phyloP scores from a whole-genome alignment of 2,329 filamentous ascomycete species.

The Aspergillus eucalypticola region DNA sequence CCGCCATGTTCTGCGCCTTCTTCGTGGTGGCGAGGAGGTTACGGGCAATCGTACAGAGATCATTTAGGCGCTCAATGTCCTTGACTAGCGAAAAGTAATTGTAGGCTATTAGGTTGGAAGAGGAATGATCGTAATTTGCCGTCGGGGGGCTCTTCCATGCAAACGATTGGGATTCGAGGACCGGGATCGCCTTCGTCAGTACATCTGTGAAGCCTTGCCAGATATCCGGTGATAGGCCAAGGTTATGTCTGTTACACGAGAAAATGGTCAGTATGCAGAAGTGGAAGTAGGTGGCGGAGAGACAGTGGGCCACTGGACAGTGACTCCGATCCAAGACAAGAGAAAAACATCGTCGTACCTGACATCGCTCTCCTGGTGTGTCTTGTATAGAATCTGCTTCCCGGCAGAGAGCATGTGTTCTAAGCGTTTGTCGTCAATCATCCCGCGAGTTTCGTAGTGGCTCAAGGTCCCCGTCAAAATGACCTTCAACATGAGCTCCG shows the following conservation, averaged over 20 bases:
- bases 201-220: slow-evolving; percentile 62
- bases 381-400: slow-evolving; percentile 62
- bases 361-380: slow-evolving; percentile 57
- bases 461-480: slow-evolving; percentile 52
- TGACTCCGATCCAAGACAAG: background rate
- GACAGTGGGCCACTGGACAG: background rate
- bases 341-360: slow-evolving; percentile 35
- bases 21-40: slow-evolving; percentile 64
- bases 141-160: slow-evolving; percentile 58
- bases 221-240: slow-evolving; percentile 58
- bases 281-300: background rate
- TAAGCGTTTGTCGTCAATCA: slow-evolving; percentile 60
- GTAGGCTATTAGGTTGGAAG: slow-evolving; percentile 61
- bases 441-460: slow-evolving; percentile 61
- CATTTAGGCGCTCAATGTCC: slow-evolving; percentile 64
- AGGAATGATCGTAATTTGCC: slow-evolving; percentile 59
- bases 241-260: slow-evolving; percentile 49
- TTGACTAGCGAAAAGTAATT: slow-evolving; percentile 61
- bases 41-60: slow-evolving; percentile 61
- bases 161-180: slow-evolving; percentile 63
- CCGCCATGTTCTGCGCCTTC: slow-evolving; percentile 63
- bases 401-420: slow-evolving; percentile 59
- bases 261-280: slow-evolving; percentile 5
- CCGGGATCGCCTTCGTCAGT: slow-evolving; percentile 61
- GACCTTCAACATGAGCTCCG: slow-evolving; percentile 51